A percentile compares a stretch with the other conserved stretches of the same genome.
Conservation (phyloP, 257 asterid species). For the Solanum raphanifolium region DNA sequence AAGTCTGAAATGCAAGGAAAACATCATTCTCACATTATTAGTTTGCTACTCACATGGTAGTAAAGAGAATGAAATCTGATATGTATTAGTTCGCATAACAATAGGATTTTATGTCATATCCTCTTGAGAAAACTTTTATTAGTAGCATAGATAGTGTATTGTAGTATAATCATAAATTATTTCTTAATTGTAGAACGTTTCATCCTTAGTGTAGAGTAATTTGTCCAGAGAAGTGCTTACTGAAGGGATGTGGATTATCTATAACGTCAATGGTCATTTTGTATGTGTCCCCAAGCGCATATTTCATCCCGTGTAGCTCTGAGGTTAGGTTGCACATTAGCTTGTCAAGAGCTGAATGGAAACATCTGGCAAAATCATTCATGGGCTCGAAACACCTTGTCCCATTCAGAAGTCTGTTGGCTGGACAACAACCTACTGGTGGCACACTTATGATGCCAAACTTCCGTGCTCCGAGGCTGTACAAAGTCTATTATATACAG, state of each 20-base stretch:
- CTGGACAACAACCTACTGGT: slow-evolving; percentile 68
- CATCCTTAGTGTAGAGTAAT: neutral
- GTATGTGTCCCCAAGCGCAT: slow-evolving; percentile 59
- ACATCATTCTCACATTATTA: neutral
- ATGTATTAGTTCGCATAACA: neutral
- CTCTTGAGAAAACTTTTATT: neutral
- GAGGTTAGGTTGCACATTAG: slow-evolving; percentile 33
- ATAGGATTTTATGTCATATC: neutral
- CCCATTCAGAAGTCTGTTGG: slow-evolving; percentile 30
- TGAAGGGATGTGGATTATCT: slow-evolving; percentile 31
- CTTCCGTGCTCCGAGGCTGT: slow-evolving; percentile 61
- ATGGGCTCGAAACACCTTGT: slow-evolving; percentile 42
- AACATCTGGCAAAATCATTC: slow-evolving; percentile 38
- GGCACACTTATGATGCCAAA: slow-evolving; percentile 61
- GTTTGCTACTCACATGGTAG: neutral
- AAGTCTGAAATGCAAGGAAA: slow-evolving; percentile 24
- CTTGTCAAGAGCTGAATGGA: slow-evolving; percentile 28
- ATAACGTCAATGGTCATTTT: slow-evolving; percentile 48
- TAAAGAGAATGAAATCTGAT: neutral
- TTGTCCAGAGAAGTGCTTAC: slow-evolving; percentile 17
- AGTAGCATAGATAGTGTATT: neutral
- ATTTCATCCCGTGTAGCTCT: slow-evolving; percentile 39
- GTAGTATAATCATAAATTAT: neutral
- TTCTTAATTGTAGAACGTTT: neutral
- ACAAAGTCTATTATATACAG: slow-evolving; percentile 24